Evolutionary conservation across 257 asterid genomes (phyloP).

Genomic region (Nicotiana tabacum): DNA sequence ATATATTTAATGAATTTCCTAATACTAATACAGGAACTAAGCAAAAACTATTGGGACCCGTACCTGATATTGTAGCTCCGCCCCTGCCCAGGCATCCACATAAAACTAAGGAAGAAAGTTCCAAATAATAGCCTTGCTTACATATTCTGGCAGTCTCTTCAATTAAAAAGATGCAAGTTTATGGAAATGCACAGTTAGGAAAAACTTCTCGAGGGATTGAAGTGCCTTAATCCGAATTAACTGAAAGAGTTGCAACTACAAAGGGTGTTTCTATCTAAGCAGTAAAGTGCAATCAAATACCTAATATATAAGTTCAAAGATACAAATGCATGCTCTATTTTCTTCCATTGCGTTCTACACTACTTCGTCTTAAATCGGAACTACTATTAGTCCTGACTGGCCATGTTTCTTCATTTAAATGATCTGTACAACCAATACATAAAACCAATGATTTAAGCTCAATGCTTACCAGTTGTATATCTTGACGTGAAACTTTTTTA

Average conservation of each 20-base stretch:
- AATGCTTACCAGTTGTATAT: conserved; percentile 71
- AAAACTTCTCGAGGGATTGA: background rate
- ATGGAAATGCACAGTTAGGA: background rate
- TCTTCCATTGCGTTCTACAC: background rate
- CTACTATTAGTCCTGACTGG: background rate
- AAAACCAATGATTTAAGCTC: background rate
- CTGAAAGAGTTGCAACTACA: background rate
- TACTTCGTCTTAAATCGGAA: background rate
- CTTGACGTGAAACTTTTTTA: conserved; percentile 55
- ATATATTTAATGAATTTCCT: too few species aligned
- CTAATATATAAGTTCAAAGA: background rate
- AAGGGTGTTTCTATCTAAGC: background rate
- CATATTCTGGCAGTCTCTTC: conserved; percentile 3
- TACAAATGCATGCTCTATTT: background rate
- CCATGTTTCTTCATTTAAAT: background rate
- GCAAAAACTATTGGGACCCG: too few species aligned
- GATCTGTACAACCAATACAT: background rate
- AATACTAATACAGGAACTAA: too few species aligned
- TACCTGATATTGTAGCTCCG: too few species aligned
- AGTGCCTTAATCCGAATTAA: background rate
- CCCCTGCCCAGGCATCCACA: background rate
- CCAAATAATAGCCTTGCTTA: background rate
- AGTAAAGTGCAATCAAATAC: background rate
- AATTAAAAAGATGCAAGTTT: background rate
- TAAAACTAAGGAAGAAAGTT: background rate